A percentile compares a stretch with the other conserved stretches of the same genome.
phyloP scores from a whole-genome alignment of 2,329 filamentous ascomycete species.

The Claviceps quebecensis region DNA sequence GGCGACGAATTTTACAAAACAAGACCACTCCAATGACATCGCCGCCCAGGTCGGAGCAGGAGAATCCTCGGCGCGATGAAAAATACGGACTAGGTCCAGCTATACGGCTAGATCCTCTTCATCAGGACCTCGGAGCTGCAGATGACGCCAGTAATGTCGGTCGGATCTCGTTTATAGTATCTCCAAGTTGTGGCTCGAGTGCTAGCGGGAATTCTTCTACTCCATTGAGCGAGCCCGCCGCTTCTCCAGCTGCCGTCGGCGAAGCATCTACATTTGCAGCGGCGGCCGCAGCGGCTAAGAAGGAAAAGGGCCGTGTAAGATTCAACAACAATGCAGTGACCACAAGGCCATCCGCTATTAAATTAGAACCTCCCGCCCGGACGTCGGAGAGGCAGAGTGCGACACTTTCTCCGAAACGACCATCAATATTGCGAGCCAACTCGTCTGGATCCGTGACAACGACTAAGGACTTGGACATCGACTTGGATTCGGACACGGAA shows the following conservation, averaged over 20 bases:
- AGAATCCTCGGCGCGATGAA: not conserved
- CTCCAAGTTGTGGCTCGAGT: not conserved
- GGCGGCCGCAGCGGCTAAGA: slow-evolving; percentile 14
- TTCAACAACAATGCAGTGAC: slow-evolving; percentile 32
- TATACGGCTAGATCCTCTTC: not conserved
- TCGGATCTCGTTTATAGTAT: not conserved
- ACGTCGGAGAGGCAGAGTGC: slow-evolving; percentile 1
- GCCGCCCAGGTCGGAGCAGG: slow-evolving; percentile 2
- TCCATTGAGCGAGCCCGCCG: not conserved
- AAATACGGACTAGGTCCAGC: not conserved
- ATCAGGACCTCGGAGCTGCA: not conserved
- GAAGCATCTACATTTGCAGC: not conserved
- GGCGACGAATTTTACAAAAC: not conserved
- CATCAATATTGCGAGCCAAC: slow-evolving; percentile 29
- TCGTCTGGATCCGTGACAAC: slow-evolving; percentile 25
- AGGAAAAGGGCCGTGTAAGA: slow-evolving; percentile 32
- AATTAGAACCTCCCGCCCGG: slow-evolving; percentile 4
- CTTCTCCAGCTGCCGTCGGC: not conserved
- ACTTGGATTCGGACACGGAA: slow-evolving; percentile 14
- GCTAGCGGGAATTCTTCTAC: not conserved
- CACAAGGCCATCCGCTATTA: slow-evolving; percentile 13
- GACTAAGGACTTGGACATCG: slow-evolving; percentile 12
- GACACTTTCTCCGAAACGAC: slow-evolving; percentile 16
- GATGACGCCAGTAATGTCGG: not conserved
- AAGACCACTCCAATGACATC: slow-evolving; percentile 3